Evolutionary conservation across 805 yeast species (phyloP).

Genomic region (Candida incommunis): DNA sequence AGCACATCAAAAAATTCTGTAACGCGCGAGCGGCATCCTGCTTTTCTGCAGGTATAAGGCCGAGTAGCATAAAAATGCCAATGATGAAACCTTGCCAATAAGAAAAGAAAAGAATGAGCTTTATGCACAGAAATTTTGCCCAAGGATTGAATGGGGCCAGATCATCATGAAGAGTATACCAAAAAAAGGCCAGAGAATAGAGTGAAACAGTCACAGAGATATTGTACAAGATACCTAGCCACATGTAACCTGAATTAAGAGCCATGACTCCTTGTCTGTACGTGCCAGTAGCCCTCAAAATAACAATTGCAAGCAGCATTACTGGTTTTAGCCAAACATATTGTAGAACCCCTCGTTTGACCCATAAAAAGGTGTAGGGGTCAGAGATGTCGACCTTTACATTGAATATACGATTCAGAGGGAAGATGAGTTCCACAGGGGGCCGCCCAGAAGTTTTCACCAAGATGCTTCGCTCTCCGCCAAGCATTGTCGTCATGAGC

Average conservation of each 20-base stretch:
- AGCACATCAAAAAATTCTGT: constrained; percentile 66
- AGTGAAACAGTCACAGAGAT: constrained; percentile 67
- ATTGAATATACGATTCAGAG: constrained; percentile 24
- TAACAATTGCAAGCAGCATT: constrained; percentile 41
- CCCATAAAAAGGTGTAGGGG: constrained; percentile 58
- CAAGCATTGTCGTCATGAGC: constrained; percentile 65
- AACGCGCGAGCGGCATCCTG: constrained; percentile 38
- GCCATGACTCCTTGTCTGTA: constrained; percentile 40
- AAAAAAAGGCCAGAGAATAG: constrained; percentile 76
- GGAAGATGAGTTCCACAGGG: constrained; percentile 54
- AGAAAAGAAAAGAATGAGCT: constrained; percentile 89
- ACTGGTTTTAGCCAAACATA: constrained; percentile 92
- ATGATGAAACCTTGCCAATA: constrained; percentile 81
- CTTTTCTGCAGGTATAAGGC: constrained; percentile 17
- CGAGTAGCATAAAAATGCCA: constrained; percentile 27
- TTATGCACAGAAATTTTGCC: constrained; percentile 87
- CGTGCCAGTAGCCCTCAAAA: constrained; percentile 32
- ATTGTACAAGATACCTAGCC: constrained; percentile 64
- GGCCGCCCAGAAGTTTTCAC: constrained; percentile 53
- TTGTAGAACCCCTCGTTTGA: constrained; percentile 80
- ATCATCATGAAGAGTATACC: constrained; percentile 79
- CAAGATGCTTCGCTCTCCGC: constrained; percentile 83
- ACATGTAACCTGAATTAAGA: constrained; percentile 36
- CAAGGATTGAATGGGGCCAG: constrained; percentile 71
- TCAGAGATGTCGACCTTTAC: constrained; percentile 68